These are phyloP conservation scores for Gossypium davidsonii DNA, from an alignment of 441 rosid species.

Conservation along the genomic window DNA sequence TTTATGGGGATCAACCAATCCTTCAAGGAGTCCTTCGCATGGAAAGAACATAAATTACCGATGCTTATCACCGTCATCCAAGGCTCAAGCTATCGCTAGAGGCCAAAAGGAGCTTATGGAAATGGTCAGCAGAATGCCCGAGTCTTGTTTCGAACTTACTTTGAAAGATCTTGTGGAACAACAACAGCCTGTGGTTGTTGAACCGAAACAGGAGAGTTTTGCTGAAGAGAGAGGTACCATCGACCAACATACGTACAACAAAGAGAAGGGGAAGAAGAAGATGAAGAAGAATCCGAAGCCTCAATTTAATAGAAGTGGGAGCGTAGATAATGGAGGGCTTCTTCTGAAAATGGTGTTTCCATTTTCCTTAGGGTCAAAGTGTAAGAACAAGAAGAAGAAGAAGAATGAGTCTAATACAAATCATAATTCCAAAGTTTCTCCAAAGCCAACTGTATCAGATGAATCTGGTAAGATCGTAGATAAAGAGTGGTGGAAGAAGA, in stretches of 20 bases:
- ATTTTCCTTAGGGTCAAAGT: constrained; percentile 34
- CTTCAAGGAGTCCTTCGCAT: constrained; percentile 34
- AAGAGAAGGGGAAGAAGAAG: background rate
- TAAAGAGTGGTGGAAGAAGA: constrained; percentile 68
- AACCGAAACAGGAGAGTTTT: constrained; percentile 19
- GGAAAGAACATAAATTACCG: constrained; percentile 28
- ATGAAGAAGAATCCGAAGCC: constrained; percentile 9
- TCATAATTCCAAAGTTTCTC: constrained; percentile 33
- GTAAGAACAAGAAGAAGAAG: constrained; percentile 32
- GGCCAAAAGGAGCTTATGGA: constrained; percentile 91
- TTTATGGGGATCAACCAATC: constrained; percentile 49
- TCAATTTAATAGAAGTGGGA: constrained; percentile 29
- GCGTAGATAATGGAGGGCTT: constrained; percentile 42
- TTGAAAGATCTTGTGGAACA: constrained; percentile 68
- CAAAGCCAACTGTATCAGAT: constrained; percentile 40
- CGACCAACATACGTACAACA: constrained; percentile 17
- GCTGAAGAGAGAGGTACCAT: constrained; percentile 16
- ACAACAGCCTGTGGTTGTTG: constrained; percentile 22
- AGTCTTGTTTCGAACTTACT: constrained; percentile 79
- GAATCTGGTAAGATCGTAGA: constrained; percentile 33
- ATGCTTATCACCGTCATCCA: constrained; percentile 57
- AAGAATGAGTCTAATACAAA: background rate
- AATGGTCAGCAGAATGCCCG: constrained; percentile 85
- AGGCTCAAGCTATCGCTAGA: constrained; percentile 60
- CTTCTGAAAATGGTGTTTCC: constrained; percentile 70